Evolutionary conservation across 306 rosid genomes (phyloP).

Genomic region (Quercus glauca): DNA sequence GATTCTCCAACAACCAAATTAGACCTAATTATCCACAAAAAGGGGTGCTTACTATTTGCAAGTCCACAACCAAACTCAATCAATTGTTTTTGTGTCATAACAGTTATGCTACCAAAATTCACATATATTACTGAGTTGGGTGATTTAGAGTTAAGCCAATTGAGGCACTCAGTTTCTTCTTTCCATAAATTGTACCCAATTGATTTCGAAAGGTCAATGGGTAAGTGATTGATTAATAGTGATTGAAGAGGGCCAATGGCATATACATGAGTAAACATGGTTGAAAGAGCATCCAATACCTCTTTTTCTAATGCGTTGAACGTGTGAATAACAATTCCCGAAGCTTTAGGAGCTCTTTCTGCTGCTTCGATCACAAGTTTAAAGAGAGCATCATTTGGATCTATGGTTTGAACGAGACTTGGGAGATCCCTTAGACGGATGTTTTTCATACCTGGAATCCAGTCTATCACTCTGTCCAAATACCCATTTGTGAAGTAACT

Average conservation of each 20-base stretch:
- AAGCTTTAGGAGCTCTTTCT: neutral
- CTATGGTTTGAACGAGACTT: neutral
- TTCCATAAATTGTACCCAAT: conserved; percentile 10
- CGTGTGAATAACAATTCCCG: conserved; percentile 4
- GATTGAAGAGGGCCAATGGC: conserved; percentile 15
- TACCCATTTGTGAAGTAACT: conserved; percentile 11
- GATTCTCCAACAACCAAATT: neutral
- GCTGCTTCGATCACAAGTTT: neutral
- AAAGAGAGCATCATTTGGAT: neutral
- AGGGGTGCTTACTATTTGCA: conserved; percentile 5
- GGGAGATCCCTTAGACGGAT: conserved; percentile 13
- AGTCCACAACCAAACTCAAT: conserved; percentile 16
- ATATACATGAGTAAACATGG: neutral
- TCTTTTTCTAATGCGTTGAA: conserved; percentile 7
- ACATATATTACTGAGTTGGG: conserved; percentile 14
- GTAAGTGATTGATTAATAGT: neutral
- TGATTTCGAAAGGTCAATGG: neutral
- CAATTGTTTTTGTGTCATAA: neutral
- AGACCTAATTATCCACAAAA: conserved; percentile 17
- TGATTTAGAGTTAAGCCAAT: conserved; percentile 9
- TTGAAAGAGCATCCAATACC: conserved; percentile 6
- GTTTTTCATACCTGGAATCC: conserved; percentile 10
- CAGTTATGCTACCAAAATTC: conserved; percentile 8
- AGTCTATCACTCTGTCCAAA: conserved; percentile 4
- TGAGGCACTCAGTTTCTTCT: conserved; percentile 12